phyloP scores from a whole-genome alignment of 345 rosid genomes.

The Fremontodendron californicum region DNA sequence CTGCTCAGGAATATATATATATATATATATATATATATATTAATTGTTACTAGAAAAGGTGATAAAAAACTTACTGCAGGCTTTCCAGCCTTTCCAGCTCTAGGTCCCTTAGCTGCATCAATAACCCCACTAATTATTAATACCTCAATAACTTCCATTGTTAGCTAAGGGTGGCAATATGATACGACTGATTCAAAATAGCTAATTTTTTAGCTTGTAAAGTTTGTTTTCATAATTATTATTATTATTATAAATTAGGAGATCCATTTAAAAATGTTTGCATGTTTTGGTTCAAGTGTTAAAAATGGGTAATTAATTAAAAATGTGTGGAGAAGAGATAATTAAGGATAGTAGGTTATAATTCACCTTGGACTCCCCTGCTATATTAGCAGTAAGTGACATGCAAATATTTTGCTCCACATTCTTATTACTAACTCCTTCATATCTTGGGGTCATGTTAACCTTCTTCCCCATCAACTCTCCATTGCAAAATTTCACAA shows the following conservation, averaged over 20 bases:
- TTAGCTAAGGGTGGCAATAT: not conserved
- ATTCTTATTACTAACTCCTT: conserved; percentile 10
- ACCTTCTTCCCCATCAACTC: conserved; percentile 77
- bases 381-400: conserved; percentile 46
- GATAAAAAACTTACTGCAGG: conserved; percentile 64
- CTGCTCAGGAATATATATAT: not conserved
- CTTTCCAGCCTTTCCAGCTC: conserved; percentile 70
- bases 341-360: not conserved
- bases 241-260: too few species aligned
- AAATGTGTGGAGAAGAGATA: not conserved
- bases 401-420: conserved; percentile 32
- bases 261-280: not conserved
- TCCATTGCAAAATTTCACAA: conserved; percentile 48
- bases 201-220: too few species aligned
- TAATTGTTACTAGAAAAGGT: too few species aligned
- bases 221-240: not conserved
- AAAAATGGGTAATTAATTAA: not conserved
- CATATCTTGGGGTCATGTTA: conserved; percentile 22
- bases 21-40: too few species aligned
- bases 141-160: too few species aligned
- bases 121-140: not conserved
- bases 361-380: conserved; percentile 50
- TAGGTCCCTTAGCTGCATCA: conserved; percentile 57
- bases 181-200: not conserved
- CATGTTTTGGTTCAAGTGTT: not conserved